phyloP scores from a whole-genome alignment of 1,284 basidiomycete genomes.

The Cryptococcus sp. region DNA sequence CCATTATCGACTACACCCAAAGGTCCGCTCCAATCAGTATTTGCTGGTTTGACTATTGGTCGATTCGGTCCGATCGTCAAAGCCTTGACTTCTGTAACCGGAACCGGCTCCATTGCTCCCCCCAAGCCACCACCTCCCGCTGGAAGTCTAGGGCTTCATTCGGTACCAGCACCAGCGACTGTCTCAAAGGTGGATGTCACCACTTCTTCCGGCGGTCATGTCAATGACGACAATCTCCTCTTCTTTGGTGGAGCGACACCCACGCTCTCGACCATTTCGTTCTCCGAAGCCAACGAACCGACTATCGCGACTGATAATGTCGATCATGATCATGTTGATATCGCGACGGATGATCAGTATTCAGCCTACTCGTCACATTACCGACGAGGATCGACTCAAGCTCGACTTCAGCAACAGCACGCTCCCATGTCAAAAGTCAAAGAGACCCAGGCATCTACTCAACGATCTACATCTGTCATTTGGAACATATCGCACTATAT shows the following conservation, averaged over 20 bases:
- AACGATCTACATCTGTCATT: conserved; percentile 28
- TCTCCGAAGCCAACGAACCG: conserved; percentile 39
- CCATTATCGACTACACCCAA: conserved; percentile 31
- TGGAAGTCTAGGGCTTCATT: conserved; percentile 16
- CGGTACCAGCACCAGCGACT: conserved; percentile 25
- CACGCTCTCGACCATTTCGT: conserved; percentile 39
- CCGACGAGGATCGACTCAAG: conserved; percentile 6
- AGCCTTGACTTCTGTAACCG: conserved; percentile 26
- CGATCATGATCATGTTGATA: conserved; percentile 27
- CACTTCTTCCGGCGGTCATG: conserved; percentile 6
- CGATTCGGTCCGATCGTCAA: conserved; percentile 34
- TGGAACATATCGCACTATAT: conserved; percentile 39
- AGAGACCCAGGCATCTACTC: not conserved
- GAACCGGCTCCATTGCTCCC: not conserved
- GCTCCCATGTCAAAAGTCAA: not conserved
- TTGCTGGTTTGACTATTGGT: conserved; percentile 20
- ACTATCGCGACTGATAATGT: conserved; percentile 19
- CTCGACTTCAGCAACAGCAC: not conserved
- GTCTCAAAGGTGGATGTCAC: conserved; percentile 32
- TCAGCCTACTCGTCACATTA: conserved; percentile 21
- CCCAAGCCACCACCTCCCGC: not conserved
- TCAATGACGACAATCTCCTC: conserved; percentile 9
- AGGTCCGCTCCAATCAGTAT: conserved; percentile 24
- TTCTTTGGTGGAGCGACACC: conserved; percentile 31
- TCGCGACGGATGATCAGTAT: conserved; percentile 33